Percentiles rank a stretch among this genome's conserved stretches.
Conservation (phyloP, 1,284 basidiomycete genomes). For the Sphaerobolus stellatus region DNA sequence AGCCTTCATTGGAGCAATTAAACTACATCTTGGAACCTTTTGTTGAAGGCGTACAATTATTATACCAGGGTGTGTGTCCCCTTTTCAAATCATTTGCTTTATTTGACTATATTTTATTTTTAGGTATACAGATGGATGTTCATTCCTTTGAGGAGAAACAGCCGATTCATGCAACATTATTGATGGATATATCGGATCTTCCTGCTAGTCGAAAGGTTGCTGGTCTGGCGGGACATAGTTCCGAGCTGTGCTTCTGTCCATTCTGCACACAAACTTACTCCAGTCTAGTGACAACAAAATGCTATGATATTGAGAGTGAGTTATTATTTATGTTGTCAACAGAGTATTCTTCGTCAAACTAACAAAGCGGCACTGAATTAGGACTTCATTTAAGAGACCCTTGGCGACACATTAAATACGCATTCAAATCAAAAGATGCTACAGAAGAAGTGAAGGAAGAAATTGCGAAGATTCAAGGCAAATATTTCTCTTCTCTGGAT, state of each 20-base stretch:
- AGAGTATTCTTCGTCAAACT: no score
- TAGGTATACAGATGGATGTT: constrained; percentile 1
- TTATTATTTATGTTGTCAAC: background rate
- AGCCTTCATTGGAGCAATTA: constrained; percentile 19
- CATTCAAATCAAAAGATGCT: constrained; percentile 13
- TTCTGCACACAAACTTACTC: constrained; percentile 11
- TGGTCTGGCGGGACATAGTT: constrained; percentile 11
- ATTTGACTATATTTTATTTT: background rate
- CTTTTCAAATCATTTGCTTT: background rate
- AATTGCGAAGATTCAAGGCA: constrained; percentile 17
- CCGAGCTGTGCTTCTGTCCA: constrained; percentile 11
- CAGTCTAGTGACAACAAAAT: background rate
- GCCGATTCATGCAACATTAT: constrained; percentile 10
- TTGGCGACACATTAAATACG: constrained; percentile 20
- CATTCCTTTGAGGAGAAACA: background rate
- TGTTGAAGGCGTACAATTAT: background rate
- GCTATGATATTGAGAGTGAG: constrained; percentile 9
- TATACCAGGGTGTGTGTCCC: background rate
- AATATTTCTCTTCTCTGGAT: constrained; percentile 18
- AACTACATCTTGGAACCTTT: constrained; percentile 18
- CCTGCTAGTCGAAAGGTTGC: constrained; percentile 18
- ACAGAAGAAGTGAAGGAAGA: constrained; percentile 6
- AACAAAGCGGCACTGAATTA: no score
- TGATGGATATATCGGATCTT: constrained; percentile 16
- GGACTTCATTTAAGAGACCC: constrained; percentile 6